A percentile compares a stretch with the other conserved stretches of the same genome.
These are phyloP conservation scores for Globisporangium megalacanthum DNA, from an alignment of 352 stramenopile species.

Conservation along the genomic window DNA sequence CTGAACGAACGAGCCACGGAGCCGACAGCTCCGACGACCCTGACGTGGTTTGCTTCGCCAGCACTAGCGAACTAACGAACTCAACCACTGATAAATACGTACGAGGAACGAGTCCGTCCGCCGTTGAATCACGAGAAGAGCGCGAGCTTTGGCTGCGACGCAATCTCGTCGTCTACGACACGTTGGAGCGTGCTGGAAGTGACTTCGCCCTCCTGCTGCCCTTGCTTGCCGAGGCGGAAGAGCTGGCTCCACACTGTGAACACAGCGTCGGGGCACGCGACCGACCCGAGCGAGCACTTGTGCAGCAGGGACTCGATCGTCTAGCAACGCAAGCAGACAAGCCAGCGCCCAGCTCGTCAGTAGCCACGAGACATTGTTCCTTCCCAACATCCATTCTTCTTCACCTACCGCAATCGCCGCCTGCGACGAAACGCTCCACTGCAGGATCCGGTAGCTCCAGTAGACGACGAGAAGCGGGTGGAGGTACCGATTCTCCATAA, in stretches of 20 bases:
- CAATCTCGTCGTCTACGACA: constrained; percentile 38
- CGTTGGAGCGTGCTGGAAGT: constrained; percentile 26
- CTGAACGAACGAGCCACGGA: no score
- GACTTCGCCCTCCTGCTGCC: constrained; percentile 7
- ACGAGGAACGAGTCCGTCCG: no score
- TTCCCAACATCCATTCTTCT: neutral
- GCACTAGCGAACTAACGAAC: neutral
- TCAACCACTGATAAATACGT: constrained; percentile 8
- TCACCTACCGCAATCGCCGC: constrained; percentile 47
- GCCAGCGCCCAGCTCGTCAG: neutral
- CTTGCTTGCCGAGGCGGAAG: constrained; percentile 35
- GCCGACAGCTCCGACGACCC: no score
- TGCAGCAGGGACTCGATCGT: constrained; percentile 59
- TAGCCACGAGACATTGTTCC: neutral
- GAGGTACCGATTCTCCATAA: constrained; percentile 51
- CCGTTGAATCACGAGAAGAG: constrained; percentile 19
- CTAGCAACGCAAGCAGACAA: constrained; percentile 18
- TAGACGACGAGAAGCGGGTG: constrained; percentile 61
- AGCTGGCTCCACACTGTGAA: constrained; percentile 60
- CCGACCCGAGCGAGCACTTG: constrained; percentile 48
- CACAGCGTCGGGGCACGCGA: constrained; percentile 39
- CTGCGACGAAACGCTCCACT: constrained; percentile 58
- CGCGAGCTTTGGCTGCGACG: constrained; percentile 49
- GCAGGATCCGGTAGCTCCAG: constrained; percentile 59
- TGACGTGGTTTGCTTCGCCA: no score